phyloP scores from a whole-genome alignment of 2,329 filamentous ascomycete species.

The Bipolaris sorokiniana region DNA sequence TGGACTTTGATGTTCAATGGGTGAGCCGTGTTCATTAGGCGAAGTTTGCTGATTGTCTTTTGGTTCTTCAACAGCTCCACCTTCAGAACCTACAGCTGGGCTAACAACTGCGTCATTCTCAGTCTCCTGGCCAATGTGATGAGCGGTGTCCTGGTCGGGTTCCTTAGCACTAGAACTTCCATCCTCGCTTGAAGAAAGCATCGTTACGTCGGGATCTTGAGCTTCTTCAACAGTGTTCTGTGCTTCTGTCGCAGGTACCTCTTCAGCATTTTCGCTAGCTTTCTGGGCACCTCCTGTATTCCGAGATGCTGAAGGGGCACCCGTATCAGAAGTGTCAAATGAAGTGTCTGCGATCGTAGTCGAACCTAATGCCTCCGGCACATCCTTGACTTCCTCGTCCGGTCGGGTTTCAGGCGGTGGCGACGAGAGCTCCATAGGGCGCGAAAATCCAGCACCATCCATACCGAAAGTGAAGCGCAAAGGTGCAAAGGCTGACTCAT shows the following conservation, averaged over 20 bases:
- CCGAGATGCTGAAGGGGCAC: slow-evolving; percentile 1
- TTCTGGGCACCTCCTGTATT: background rate
- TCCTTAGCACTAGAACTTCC: background rate
- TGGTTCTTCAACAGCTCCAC: background rate
- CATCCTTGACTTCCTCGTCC: background rate
- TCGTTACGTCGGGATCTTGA: slow-evolving; percentile 1
- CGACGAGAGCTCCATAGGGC: slow-evolving; percentile 27
- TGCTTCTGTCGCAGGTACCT: background rate
- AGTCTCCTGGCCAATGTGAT: background rate
- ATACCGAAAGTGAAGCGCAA: slow-evolving; percentile 46
- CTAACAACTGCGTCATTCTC: background rate
- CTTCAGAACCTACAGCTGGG: background rate
- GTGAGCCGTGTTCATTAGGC: background rate
- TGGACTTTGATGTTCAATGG: background rate
- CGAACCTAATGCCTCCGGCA: background rate
- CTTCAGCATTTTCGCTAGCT: background rate
- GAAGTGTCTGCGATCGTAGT: background rate
- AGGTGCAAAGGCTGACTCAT: slow-evolving; percentile 46
- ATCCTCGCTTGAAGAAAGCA: slow-evolving; percentile 20
- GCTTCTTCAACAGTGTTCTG: background rate
- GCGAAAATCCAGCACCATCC: slow-evolving; percentile 38
- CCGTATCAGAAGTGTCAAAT: slow-evolving; percentile 3
- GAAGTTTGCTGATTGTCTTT: background rate
- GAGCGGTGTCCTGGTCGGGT: background rate
- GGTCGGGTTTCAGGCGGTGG: slow-evolving; percentile 18